Evolutionary conservation across 495 filamentous ascomycete genomes (phyloP), one percentile per base, ranked within the genome.

Genomic region (Pyrenula massariospora): DNA sequence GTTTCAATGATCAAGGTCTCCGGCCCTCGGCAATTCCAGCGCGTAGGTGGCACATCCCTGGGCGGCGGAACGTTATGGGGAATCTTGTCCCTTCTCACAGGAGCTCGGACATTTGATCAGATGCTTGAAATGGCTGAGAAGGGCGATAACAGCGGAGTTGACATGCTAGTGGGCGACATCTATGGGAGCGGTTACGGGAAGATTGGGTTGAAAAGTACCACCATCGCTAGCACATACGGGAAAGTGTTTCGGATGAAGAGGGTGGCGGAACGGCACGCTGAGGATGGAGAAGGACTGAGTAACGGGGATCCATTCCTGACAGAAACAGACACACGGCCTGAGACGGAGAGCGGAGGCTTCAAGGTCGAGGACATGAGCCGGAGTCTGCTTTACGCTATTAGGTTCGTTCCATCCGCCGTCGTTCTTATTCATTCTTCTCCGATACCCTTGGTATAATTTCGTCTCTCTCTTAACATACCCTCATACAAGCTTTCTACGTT

Each of bases 1-100:
- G 93, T 98, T 11, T 90, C 85, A n/a, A 96, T 98, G 80, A 87
- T 98, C 68, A 98, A 96, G 67, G 93, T 98, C 3, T 92, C 88
- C 1, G 91, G 91, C 0, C 91, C 91, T 20, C 80, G 83, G 24
- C 75, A 87, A 56, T 96, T 85, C 68, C 73, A 91, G 65, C 87
- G 93, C 62, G 89, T 98, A 22, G 93, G 94, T 21, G 93, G 93
- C 25, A 96, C 92, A 2, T 94, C 92, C 21, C 79, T 98, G 2
- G 93, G 93, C 23, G 93, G 93, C 47, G 93, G 93, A 47, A 98
- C 93, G 0, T 83, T 98, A 42, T 98, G 93, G 93, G 93, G 93
- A 2, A 73, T 98, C 24, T 80, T 98, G 54, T 88, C 87, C 5
- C 79, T 97, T 36, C 77, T 98, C 52, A 98, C 93, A 0, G 89